Percentiles rank a stretch among this genome's conserved stretches.
Conservation (phyloP, 192 early-diverging fungal genomes). For the Mortierella hygrophila region DNA sequence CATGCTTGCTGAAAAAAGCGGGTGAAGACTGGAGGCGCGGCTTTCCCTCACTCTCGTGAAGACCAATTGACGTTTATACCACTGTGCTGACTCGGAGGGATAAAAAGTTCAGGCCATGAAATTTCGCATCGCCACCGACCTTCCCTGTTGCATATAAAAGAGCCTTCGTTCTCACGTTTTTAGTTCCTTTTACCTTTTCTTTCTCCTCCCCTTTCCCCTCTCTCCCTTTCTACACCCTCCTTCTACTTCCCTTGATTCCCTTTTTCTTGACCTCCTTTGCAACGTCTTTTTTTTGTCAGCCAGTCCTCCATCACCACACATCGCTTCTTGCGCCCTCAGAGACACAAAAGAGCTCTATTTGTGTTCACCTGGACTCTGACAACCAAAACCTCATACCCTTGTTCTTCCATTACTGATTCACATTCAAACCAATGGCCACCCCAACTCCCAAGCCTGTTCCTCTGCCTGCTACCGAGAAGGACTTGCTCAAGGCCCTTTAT, state of each 20-base stretch:
- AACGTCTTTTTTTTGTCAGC: background rate
- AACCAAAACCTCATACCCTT: background rate
- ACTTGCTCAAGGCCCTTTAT: conserved; percentile 15
- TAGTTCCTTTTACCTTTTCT: background rate
- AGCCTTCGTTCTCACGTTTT: background rate
- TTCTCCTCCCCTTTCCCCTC: background rate
- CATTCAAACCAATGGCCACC: background rate
- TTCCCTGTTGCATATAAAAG: background rate
- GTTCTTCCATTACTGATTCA: background rate
- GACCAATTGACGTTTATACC: background rate
- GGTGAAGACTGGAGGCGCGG: background rate
- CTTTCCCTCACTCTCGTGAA: background rate
- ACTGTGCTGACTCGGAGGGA: background rate
- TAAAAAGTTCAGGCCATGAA: background rate
- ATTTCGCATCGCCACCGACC: background rate
- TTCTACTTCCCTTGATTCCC: background rate
- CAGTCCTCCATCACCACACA: background rate
- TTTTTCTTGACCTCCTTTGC: background rate
- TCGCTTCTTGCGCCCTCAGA: background rate
- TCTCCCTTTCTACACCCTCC: background rate
- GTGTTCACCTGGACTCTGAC: background rate
- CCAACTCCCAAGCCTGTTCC: background rate
- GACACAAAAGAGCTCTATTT: background rate
- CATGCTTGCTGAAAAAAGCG: background rate
- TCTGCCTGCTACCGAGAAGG: conserved; percentile 27